Percentiles rank a stretch among this genome's conserved stretches.
Conservation (phyloP, 345 rosid genomes). For the Camelina hispida region DNA sequence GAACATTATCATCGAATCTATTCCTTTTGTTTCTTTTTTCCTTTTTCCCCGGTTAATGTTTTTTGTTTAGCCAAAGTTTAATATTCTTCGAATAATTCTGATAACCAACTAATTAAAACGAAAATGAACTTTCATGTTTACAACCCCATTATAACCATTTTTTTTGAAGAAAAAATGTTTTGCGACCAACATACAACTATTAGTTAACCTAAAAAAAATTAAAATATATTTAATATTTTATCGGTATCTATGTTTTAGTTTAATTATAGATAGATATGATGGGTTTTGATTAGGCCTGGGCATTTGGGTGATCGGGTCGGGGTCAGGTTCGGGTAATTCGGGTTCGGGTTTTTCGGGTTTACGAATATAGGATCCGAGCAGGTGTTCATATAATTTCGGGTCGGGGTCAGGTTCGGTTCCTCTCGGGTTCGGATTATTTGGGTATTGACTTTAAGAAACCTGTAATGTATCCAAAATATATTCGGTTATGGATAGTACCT, state of each 20-base stretch:
- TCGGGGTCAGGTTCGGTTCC: too few species aligned
- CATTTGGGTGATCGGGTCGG: too few species aligned
- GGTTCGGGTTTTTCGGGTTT: too few species aligned
- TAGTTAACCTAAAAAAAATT: too few species aligned
- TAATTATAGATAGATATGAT: neutral
- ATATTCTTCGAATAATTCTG: conserved; percentile 21
- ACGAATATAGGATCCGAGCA: too few species aligned
- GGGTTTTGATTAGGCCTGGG: neutral
- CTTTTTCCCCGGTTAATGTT: neutral
- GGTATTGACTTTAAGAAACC: too few species aligned
- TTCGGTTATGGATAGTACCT: too few species aligned
- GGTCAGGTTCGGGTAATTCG: too few species aligned
- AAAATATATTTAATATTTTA: too few species aligned
- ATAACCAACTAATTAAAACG: neutral
- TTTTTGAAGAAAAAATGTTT: neutral
- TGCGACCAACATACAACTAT: neutral
- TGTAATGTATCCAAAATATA: too few species aligned
- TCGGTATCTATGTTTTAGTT: neutral
- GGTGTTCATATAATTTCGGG: too few species aligned
- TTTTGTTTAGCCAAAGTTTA: neutral
- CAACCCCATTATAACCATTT: neutral
- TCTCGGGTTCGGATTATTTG: too few species aligned
- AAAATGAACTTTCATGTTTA: neutral
- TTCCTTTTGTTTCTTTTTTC: neutral
- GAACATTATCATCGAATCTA: conserved; percentile 29